Evolutionary conservation across 768 basidiomycete species (phyloP).

Genomic region (Favolaschia claudopus): DNA sequence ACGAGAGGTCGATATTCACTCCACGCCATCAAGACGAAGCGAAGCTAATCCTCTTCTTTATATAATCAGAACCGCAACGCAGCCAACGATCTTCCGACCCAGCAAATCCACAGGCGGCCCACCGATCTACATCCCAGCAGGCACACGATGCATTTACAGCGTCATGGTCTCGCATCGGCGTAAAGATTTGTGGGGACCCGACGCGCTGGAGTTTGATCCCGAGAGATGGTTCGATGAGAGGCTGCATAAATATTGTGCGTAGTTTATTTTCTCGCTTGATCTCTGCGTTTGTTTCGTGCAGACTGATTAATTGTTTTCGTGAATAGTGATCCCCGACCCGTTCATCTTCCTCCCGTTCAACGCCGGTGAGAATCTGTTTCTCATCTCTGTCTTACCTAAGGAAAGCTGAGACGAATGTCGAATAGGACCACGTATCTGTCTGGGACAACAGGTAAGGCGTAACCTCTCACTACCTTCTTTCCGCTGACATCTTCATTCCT

Average conservation of each 20-base stretch:
- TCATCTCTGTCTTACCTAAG: too few relatives aligned
- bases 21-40: neutral
- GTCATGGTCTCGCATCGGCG: conserved; percentile 46
- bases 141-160: conserved; percentile 23
- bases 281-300: neutral
- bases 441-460: conserved; percentile 44
- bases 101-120: conserved; percentile 8
- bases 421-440: conserved; percentile 47
- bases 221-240: conserved; percentile 52
- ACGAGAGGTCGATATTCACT: conserved; percentile 33
- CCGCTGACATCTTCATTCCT: too few relatives aligned
- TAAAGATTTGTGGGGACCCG: conserved; percentile 46
- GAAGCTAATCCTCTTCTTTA: neutral
- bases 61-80: neutral
- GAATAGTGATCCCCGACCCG: conserved; percentile 41
- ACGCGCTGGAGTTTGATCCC: conserved; percentile 47
- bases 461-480: too few relatives aligned
- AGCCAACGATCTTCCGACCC: conserved; percentile 7
- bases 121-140: conserved; percentile 1
- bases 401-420: too few relatives aligned
- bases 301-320: neutral
- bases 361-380: conserved; percentile 56
- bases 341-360: too few relatives aligned
- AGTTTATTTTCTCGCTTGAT: too few relatives aligned
- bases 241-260: conserved; percentile 41